Conservation (phyloP, 192 early-diverging fungal genomes). For the Coemansia sp. region DNA sequence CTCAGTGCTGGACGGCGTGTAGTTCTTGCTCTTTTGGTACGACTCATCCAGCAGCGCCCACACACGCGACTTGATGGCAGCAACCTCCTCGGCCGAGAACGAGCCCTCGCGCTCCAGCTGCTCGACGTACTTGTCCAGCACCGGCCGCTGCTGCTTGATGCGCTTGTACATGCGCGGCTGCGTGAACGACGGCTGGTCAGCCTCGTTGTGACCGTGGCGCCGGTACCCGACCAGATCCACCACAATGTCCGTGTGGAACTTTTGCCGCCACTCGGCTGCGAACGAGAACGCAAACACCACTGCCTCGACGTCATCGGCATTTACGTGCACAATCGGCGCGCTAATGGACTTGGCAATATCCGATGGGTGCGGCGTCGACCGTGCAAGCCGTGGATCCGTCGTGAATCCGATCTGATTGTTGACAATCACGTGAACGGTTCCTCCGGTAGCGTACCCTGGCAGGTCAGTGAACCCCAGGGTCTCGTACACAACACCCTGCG, state of each 20-base stretch:
- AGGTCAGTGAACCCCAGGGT: conserved; percentile 94
- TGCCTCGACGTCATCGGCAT: conserved; percentile 96
- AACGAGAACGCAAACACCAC: conserved; percentile 93
- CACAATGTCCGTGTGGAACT: conserved; percentile 95
- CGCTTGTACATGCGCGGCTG: conserved; percentile 96
- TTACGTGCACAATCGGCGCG: conserved; percentile 98
- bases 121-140: conserved; percentile 79
- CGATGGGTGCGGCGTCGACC: conserved; percentile 94
- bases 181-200: conserved; percentile 97
- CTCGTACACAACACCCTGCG: conserved; percentile 97
- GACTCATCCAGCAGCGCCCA: conserved; percentile 92
- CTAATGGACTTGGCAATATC: conserved; percentile 96
- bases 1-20: conserved; percentile 85
- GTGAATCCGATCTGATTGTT: conserved; percentile 99
- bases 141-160: conserved; percentile 83
- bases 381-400: conserved; percentile 92
- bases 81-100: conserved; percentile 78
- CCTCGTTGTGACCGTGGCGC: conserved; percentile 98
- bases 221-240: conserved; percentile 97
- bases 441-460: conserved; percentile 94
- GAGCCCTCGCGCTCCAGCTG: conserved; percentile 83
- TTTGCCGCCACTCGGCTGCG: conserved; percentile 94
- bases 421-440: conserved; percentile 94
- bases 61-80: conserved; percentile 86
- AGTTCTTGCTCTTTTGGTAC: conserved; percentile 84